Base-by-base conservation (phyloP, 805 yeast species). In the Wickerhamomyces chaumierensis region DNA sequence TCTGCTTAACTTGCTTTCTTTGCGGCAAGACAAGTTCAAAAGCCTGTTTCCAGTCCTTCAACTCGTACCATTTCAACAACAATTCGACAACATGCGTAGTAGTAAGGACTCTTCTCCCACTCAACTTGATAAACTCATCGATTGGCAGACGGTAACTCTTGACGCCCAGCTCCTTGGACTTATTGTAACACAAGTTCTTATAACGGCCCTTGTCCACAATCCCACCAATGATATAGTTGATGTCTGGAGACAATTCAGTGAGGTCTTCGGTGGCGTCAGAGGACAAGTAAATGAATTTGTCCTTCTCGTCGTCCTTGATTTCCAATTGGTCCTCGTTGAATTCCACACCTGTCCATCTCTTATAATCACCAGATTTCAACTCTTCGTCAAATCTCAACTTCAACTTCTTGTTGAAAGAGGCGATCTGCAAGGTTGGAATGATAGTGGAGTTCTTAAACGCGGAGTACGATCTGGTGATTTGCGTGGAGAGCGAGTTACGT, bases 51-150 rank as follows among this genome's bases (percentile, higher is more conserved):
- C 98, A 90, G 57, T 84, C 85, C 40, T 68, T 69, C 34, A 66
- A 63, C 49, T 87, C 94, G 42, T 78, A 69, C 82, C 90, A 87
- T 54, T 77, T 75, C 39, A 90, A 68, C 61, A 87, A 65, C 43
- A 92, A 61, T 56, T 90, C 95, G 43, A 84, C 81, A n/a, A 92
- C 97, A 56, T 90, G 97, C 25, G 94, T 82, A 0, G 96, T 88
- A 1, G 97, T 94, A 43, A 92, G 65, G 3, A 90, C 97, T 45
- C 77, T 75, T 48, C 97, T 71, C 1, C 97, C 95, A 43, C 83
- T 78, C 37, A 92, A 61, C 47, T 78, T 73, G 41, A 92, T 82
- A 52, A 68, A 85, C 57, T 86, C 85, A 39, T 79, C 94, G 39
- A 90, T 85, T 5, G 98, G 98, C 37, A 90, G 67, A 51, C 84